These are phyloP conservation scores for Fusarium decemcellulare DNA, from an alignment of 2,329 filamentous ascomycete genomes.

Conservation along the genomic window DNA sequence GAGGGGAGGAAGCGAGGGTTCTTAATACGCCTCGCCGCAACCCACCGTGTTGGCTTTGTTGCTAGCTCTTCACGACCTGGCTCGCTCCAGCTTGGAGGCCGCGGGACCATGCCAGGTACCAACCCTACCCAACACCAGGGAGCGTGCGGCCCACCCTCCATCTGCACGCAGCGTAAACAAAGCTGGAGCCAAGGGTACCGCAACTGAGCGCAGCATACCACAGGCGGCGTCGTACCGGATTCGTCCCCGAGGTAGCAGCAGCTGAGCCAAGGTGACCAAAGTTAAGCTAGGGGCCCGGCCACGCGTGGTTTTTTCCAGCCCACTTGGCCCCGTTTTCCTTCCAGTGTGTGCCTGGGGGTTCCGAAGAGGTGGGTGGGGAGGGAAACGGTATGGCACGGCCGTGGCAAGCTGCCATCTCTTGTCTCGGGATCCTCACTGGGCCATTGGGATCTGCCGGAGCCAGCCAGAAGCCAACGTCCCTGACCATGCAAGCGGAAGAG, in stretches of 20 bases:
- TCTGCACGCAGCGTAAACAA: constrained; percentile 29
- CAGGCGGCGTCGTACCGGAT: constrained; percentile 36
- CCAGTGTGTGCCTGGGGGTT: constrained; percentile 23
- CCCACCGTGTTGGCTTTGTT: constrained; percentile 32
- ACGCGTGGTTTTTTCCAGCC: constrained; percentile 43
- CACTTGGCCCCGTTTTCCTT: constrained; percentile 29
- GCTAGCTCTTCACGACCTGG: constrained; percentile 42
- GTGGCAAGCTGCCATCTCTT: constrained; percentile 42
- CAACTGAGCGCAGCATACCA: constrained; percentile 20
- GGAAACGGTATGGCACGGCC: constrained; percentile 38
- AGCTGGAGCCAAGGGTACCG: constrained; percentile 22
- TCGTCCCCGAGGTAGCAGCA: constrained; percentile 34
- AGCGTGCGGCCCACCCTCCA: too few species aligned
- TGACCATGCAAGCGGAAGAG: constrained; percentile 36
- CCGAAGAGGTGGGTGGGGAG: constrained; percentile 26
- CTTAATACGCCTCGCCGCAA: constrained; percentile 45
- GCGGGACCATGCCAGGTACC: constrained; percentile 34
- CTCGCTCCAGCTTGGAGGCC: constrained; percentile 37
- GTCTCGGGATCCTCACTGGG: constrained; percentile 15
- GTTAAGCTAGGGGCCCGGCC: constrained; percentile 26
- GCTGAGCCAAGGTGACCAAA: constrained; percentile 31
- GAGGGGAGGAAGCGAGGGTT: constrained; percentile 44
- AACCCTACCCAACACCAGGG: constrained; percentile 17
- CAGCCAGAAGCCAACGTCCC: constrained; percentile 30
- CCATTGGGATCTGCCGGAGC: constrained; percentile 42